Evolutionary conservation across 164 flowering plant genomes (phyloP).

Genomic region (Macadamia integrifolia): DNA sequence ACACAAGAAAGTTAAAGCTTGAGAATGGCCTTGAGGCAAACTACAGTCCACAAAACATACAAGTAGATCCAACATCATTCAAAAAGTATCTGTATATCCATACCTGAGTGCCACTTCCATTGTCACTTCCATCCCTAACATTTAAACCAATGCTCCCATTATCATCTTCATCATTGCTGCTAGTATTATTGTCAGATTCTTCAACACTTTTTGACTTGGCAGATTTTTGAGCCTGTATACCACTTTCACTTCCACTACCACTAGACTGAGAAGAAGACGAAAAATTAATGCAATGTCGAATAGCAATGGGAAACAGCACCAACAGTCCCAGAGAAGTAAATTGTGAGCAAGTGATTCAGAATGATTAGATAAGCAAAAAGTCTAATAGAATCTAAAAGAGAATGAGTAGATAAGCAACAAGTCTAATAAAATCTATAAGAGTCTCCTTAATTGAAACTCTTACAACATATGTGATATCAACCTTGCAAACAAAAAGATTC

Average conservation of each 20-base stretch:
- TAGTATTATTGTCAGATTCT: conserved; percentile 37
- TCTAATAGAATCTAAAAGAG: background rate
- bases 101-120: conserved; percentile 70
- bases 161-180: conserved; percentile 46
- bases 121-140: conserved; percentile 48
- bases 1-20: too few relatives aligned
- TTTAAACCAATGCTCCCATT: conserved; percentile 37
- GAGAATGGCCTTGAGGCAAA: too few relatives aligned
- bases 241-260: conserved; percentile 78
- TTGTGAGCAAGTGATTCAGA: background rate
- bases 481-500: conserved; percentile 1
- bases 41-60: too few relatives aligned
- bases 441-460: background rate
- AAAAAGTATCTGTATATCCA: background rate
- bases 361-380: background rate
- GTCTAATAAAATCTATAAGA: background rate
- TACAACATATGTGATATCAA: conserved; percentile 1
- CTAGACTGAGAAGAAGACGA: conserved; percentile 41
- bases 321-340: background rate
- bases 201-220: conserved; percentile 31
- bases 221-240: conserved; percentile 33
- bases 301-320: background rate
- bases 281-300: conserved; percentile 4
- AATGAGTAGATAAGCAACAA: background rate
- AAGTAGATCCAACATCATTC: too few relatives aligned